These are phyloP conservation scores for Fusarium protoensiforme DNA, from an alignment of 2,329 filamentous ascomycete genomes.

Conservation along the genomic window DNA sequence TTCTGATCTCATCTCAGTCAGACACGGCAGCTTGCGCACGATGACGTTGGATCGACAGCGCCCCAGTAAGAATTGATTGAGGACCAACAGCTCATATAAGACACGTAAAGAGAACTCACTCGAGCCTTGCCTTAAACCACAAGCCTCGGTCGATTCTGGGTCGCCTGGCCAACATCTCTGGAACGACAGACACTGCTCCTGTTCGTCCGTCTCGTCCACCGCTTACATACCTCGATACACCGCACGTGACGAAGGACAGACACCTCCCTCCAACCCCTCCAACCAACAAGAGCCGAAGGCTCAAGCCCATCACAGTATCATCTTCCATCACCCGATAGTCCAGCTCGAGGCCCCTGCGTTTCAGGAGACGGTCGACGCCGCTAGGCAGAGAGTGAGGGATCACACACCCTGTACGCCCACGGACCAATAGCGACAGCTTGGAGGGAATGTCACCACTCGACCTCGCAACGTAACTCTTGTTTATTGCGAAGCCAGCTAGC, in stretches of 20 bases:
- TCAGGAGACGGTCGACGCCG: conserved; percentile 7
- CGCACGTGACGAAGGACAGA: conserved; percentile 23
- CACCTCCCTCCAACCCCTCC: conserved; percentile 10
- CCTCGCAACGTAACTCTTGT: conserved; percentile 1
- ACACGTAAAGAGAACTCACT: neutral
- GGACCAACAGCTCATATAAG: neutral
- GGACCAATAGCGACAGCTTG: neutral
- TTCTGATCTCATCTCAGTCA: conserved; percentile 9
- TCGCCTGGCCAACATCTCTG: neutral
- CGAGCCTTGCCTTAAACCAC: neutral
- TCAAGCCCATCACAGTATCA: neutral
- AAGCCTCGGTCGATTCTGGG: neutral
- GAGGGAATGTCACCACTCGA: conserved; percentile 11
- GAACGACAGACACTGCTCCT: neutral
- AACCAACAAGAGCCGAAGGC: neutral
- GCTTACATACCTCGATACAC: neutral
- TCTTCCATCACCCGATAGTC: neutral
- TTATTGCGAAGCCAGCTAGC: conserved; percentile 10
- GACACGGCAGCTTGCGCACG: neutral
- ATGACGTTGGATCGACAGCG: conserved; percentile 28
- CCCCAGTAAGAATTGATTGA: neutral
- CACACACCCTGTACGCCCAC: conserved; percentile 8
- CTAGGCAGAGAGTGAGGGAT: conserved; percentile 7
- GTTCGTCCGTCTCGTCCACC: neutral
- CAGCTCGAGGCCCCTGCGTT: conserved; percentile 8